Evolutionary conservation across 495 filamentous ascomycete species (phyloP).

Genomic region (Cryomyces minteri): DNA sequence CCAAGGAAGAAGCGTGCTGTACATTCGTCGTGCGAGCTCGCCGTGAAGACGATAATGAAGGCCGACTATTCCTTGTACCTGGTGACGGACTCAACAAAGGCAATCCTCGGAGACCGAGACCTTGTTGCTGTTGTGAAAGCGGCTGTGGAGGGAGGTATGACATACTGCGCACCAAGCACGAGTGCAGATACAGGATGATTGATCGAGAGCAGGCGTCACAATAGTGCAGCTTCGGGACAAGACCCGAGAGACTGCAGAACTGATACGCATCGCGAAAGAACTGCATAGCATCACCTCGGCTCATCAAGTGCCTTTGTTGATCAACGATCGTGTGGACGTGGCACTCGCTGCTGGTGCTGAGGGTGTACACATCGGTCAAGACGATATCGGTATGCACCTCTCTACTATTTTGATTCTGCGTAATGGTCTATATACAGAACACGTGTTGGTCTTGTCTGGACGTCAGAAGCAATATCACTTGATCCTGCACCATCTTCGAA

Average conservation of each 20-base stretch:
- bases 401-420: background rate
- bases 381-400: conserved; percentile 57
- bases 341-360: conserved; percentile 72
- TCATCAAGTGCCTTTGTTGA: conserved; percentile 63
- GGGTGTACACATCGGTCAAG: conserved; percentile 86
- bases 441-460: background rate
- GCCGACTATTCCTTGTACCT: conserved; percentile 58
- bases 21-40: no score
- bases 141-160: conserved; percentile 51
- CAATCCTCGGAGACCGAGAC: conserved; percentile 53
- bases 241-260: conserved; percentile 50
- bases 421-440: background rate
- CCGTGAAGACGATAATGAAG: conserved; percentile 3
- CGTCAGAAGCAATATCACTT: no score
- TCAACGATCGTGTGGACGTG: conserved; percentile 93
- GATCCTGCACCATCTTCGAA: no score
- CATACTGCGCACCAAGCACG: background rate
- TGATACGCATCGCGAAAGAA: conserved; percentile 49
- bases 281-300: conserved; percentile 49
- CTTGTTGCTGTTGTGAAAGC: conserved; percentile 57
- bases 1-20: no score
- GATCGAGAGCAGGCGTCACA: conserved; percentile 42
- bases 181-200: background rate
- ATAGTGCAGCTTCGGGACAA: conserved; percentile 88
- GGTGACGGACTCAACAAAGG: conserved; percentile 76